Evolutionary conservation across 805 yeast species (phyloP).

Genomic region (Jamesozyma jinghongensis): DNA sequence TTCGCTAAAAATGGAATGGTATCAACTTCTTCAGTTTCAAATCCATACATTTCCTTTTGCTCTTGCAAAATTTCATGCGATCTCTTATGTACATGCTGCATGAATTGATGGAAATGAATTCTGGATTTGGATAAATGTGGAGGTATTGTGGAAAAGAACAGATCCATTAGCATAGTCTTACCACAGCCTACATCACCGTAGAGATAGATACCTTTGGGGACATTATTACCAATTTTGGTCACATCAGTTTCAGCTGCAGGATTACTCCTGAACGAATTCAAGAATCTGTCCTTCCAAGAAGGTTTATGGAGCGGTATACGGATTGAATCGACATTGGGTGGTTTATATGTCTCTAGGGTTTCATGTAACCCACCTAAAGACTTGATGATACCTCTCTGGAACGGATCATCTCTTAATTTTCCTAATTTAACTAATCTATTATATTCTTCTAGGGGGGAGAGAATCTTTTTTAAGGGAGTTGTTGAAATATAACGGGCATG

Average conservation of each 20-base stretch:
- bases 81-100: slow-evolving; percentile 87
- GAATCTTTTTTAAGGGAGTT: background rate
- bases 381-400: slow-evolving; percentile 66
- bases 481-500: no score
- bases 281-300: slow-evolving; percentile 36
- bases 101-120: slow-evolving; percentile 92
- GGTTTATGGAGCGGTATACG: slow-evolving; percentile 40
- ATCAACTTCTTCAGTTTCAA: slow-evolving; percentile 36
- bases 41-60: slow-evolving; percentile 30
- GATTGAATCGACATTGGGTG: slow-evolving; percentile 43
- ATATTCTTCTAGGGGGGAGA: slow-evolving; percentile 44
- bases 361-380: slow-evolving; percentile 52
- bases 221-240: slow-evolving; percentile 23
- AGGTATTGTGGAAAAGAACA: slow-evolving; percentile 82
- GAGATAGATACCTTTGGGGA: slow-evolving; percentile 79
- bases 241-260: slow-evolving; percentile 6
- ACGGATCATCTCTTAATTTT: slow-evolving; percentile 58
- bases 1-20: slow-evolving; percentile 77
- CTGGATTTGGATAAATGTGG: slow-evolving; percentile 65
- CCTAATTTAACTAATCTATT: slow-evolving; percentile 41
- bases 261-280: background rate
- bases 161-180: slow-evolving; percentile 95
- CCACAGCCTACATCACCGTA: slow-evolving; percentile 99
- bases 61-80: slow-evolving; percentile 62
- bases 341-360: slow-evolving; percentile 45